Evolutionary conservation across 164 flowering plant genomes (phyloP), one percentile per base, ranked within the genome.

Genomic region (Cinnamomum chago): DNA sequence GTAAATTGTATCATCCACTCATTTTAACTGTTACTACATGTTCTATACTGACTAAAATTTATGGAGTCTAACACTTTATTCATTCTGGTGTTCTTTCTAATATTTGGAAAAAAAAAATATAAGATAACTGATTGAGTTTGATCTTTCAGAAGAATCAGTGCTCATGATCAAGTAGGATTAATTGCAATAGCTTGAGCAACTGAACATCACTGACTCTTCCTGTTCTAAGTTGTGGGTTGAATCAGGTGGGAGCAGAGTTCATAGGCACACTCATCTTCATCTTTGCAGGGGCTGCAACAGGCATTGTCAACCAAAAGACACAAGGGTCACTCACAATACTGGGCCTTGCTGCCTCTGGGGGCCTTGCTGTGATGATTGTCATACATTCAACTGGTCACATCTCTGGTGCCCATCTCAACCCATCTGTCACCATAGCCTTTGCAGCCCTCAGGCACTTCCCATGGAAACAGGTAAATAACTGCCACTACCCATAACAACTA

Each of bases 331-430:
- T 84, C 66, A 89, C 91, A 3, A 88, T 90, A 0, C 64, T 90
- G 0, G 97, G 98, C 30, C 76, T 80, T 0, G 97, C 95, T 0
- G 85, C 84, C 60, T 85, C 90, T 24, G 55, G 85, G 0, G 98
- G 97, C 5, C 90, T 92, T 1, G 95, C 94, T 0, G 97, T 90
- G 18, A 94, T 92, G 98, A 80, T 92, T 2, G 84, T 90, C 40
- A 90, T 94, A 9, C 78, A 90, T 7, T 80, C 98, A 0, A 90
- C 90, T 1, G 98, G 94, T 6, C 98, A 93, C 80, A 91, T 93
- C 75, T 93, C 96, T 5, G 98, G 98, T 14, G 94, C 95, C 58
- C 98, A 93, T 79, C 87, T 93, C 79, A 93, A 93, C 77, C 98
- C 98, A 7, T 64, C 91, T 2, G 74, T 93, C 79, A 91, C 96